Evolutionary conservation across 2,329 filamentous ascomycete genomes (phyloP), one percentile per base, ranked within the genome.

Genomic region (Tolypocladium cylindrosporum): DNA sequence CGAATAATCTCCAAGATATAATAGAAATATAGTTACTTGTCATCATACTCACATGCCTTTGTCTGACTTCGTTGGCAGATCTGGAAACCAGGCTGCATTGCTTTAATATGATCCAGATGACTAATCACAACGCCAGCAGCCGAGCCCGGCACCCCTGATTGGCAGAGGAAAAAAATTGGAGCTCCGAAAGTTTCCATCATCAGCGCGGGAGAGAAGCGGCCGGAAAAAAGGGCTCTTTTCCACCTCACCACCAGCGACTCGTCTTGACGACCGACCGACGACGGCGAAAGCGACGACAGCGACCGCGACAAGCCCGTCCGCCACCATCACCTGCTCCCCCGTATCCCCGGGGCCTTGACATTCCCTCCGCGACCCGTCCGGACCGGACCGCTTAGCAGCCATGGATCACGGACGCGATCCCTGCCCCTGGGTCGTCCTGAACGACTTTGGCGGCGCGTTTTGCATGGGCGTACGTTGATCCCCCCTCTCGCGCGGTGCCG

Each of bases 391-490:
- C 11, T n/a, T 19, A 36, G 39, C 45, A 51, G 50, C 58, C 56
- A 94, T 96, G 89, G 93, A 99, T 85, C 94, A 97, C 81, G 89
- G 90, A 63, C 85, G 94, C 78, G 94, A 97, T 76, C 94, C 94
- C 62, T 97, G 94, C 77, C 94, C 94, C 58, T 97, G 88, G 87
- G 92, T 97, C 70, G 89, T 94, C 64, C 83, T 97, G 65, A 96
- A 92, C 77, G 94, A 99, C 78, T 97, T 97, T 72, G 94, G 94
- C 62, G 94, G 94, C 77, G 94, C 93, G 59, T 97, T 97, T 70
- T 87, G 84, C 71, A 97, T 97, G 93, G 93, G 93, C 67, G 91
- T 94, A 89, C 64, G 89, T 67, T 55, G 54, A 51, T 57, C 62
- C 40, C 55, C 45, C 24, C 53, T 53, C 2, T 10, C 40, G 40